Conservation (phyloP, 2,329 filamentous ascomycete genomes). For the Neocatenulostroma microsporum region DNA sequence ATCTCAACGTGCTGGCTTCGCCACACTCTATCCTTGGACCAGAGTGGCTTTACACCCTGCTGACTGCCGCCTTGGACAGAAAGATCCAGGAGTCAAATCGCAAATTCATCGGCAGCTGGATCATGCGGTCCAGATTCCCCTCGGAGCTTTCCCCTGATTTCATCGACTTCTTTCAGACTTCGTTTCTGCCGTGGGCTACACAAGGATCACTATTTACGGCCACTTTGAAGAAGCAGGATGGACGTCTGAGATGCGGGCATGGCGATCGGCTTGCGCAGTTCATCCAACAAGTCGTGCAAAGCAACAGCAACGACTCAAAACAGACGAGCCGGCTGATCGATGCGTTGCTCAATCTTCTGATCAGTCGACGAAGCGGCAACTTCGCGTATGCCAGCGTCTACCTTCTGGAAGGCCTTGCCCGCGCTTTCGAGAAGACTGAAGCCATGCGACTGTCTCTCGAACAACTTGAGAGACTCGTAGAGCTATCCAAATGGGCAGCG, state of each 20-base stretch:
- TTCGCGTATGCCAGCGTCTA: constrained; percentile 38
- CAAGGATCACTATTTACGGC: constrained; percentile 39
- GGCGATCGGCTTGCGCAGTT: constrained; percentile 33
- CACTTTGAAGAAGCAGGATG: constrained; percentile 27
- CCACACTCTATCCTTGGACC: constrained; percentile 29
- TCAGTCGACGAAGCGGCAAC: constrained; percentile 21
- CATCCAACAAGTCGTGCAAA: constrained; percentile 27
- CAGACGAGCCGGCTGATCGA: constrained; percentile 17
- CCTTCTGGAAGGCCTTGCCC: constrained; percentile 35
- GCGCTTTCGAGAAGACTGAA: constrained; percentile 22
- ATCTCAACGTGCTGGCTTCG: constrained; percentile 34
- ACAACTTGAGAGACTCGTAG: constrained; percentile 30
- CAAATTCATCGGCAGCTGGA: constrained; percentile 41
- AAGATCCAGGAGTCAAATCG: constrained; percentile 40
- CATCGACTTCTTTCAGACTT: constrained; percentile 30
- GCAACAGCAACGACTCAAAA: constrained; percentile 9
- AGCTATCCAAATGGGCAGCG: constrained; percentile 31
- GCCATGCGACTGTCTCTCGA: constrained; percentile 14
- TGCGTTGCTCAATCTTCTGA: constrained; percentile 30
- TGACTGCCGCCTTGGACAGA: constrained; percentile 34
- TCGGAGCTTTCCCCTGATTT: constrained; percentile 20
- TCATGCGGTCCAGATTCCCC: constrained; percentile 28
- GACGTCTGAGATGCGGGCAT: constrained; percentile 31
- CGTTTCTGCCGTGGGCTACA: constrained; percentile 42
- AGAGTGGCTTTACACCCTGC: constrained; percentile 36